Evolutionary conservation across 805 yeast species (phyloP), one percentile per base, ranked within the genome.

Genomic region (Wickerhamiella vanderwaltii): DNA sequence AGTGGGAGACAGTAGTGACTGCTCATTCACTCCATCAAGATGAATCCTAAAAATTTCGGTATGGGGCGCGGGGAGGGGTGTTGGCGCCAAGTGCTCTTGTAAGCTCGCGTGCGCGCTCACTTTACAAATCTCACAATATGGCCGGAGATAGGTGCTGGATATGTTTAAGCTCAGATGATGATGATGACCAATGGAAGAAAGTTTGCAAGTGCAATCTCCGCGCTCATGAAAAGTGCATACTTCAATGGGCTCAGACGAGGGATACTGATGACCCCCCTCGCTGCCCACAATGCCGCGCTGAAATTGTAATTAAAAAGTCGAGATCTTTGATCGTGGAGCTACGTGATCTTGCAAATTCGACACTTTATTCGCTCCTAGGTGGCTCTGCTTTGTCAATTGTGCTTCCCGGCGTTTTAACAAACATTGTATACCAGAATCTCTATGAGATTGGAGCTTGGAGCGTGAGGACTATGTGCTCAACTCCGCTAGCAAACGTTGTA

Each of bases 201-300:
- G 71, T 72, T 1, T 69, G 74, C 44, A 44, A 53, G 13, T 70
- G 75, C 50, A 65, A 67, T 4, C 49, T 70, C 19, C 49, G 58
- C 9, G 73, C 71, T 3, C 75, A 70, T 49, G 61, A 68, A 33
- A 53, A 53, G 36, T 70, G 75, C 41, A 55, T 70, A 26, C 50
- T 65, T 9, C 59, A 61, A 9, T 68, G 72, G 72, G 60, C 62
- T 3, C 51, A 60, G 19, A 56, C 61, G 35, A 44, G 57, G 17
- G 60, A 54, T 15, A 19, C 46, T 18, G 43, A 45, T 39, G 40
- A 44, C 30, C 13, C 45, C 9, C 44, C 55, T 5, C 39, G 35
- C 12, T 60, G 64, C 39, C 64, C 64, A 5, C 64, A 58, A 38
- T 60, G 64, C 46, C 48, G 49, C 37, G 31, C 51, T 2, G 46